Evolutionary conservation across 257 asterid species (phyloP).

Genomic region (Fraxinus anomala): DNA sequence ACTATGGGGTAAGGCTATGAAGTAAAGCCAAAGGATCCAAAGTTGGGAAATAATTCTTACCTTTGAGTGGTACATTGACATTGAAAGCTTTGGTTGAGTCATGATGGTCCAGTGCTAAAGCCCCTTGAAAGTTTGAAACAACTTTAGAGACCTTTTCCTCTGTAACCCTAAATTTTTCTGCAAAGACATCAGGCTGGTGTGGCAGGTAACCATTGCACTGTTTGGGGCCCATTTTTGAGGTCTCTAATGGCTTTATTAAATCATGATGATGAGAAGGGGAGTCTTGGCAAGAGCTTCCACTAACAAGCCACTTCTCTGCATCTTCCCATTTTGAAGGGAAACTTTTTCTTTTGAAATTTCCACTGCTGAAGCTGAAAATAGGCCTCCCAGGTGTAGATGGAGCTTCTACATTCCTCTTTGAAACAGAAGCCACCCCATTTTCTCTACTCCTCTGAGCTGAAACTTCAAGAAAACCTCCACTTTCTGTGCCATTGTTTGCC

Average conservation of each 20-base stretch:
- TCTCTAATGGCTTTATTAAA: constrained; percentile 37
- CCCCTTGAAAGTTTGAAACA: constrained; percentile 51
- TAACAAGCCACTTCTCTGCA: constrained; percentile 95
- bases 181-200: constrained; percentile 42
- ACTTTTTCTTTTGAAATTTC: constrained; percentile 58
- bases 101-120: constrained; percentile 41
- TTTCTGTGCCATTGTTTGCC: constrained; percentile 34
- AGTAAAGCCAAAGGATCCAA: constrained; percentile 9
- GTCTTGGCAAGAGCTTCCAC: constrained; percentile 63
- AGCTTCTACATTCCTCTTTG: constrained; percentile 69
- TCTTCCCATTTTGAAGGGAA: constrained; percentile 98
- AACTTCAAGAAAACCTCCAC: constrained; percentile 42
- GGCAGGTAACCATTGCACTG: constrained; percentile 62
- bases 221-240: constrained; percentile 47
- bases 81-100: constrained; percentile 35
- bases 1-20: neutral
- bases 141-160: constrained; percentile 58
- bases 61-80: constrained; percentile 65
- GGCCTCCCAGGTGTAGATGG: constrained; percentile 99
- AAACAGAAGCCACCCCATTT: constrained; percentile 31
- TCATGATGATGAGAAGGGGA: constrained; percentile 52
- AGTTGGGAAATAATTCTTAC: constrained; percentile 35
- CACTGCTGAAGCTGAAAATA: constrained; percentile 80
- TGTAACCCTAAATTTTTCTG: constrained; percentile 58
- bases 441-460: constrained; percentile 41